A percentile compares a stretch with the other conserved stretches of the same genome.
Evolutionary conservation across 148 eudicot species (phyloP).

Genomic region (Cornus controversa): DNA sequence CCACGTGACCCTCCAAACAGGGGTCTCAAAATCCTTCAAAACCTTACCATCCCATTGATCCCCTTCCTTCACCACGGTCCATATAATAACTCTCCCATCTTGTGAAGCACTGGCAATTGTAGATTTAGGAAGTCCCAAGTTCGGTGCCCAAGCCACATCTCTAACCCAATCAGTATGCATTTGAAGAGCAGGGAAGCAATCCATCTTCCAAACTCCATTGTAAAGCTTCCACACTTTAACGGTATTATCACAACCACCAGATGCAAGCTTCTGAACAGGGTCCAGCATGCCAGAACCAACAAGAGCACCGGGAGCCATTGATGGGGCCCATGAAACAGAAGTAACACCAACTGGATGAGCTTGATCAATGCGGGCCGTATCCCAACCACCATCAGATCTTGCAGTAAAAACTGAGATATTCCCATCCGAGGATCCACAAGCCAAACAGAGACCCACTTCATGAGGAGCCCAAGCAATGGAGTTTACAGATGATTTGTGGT

Average conservation of each 20-base stretch:
- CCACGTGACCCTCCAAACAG: slow-evolving; percentile 24
- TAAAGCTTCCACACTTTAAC: slow-evolving; percentile 21
- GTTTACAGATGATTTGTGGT: slow-evolving; percentile 14
- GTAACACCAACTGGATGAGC: slow-evolving; percentile 18
- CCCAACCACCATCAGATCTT: slow-evolving; percentile 16
- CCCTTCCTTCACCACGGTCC: slow-evolving; percentile 16
- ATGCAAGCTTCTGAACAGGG: slow-evolving; percentile 20
- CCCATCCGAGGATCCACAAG: slow-evolving; percentile 20
- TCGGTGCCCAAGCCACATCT: slow-evolving; percentile 23
- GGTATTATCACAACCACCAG: slow-evolving; percentile 22
- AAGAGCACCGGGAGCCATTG: slow-evolving; percentile 18
- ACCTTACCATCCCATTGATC: slow-evolving; percentile 22
- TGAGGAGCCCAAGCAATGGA: slow-evolving; percentile 23
- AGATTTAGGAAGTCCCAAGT: slow-evolving; percentile 20
- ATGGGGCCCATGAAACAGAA: slow-evolving; percentile 21
- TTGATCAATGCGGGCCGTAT: slow-evolving; percentile 9
- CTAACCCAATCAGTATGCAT: slow-evolving; percentile 24
- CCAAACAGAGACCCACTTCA: slow-evolving; percentile 18
- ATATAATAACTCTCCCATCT: slow-evolving; percentile 20
- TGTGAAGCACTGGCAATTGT: slow-evolving; percentile 18
- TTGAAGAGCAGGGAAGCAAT: slow-evolving; percentile 21
- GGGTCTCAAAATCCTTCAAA: slow-evolving; percentile 19
- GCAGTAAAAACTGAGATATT: slow-evolving; percentile 16
- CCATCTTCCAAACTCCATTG: slow-evolving; percentile 22
- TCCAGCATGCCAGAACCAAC: slow-evolving; percentile 13